Base-by-base conservation (phyloP, 179 eudicot species). In the Silene coronaria region DNA sequence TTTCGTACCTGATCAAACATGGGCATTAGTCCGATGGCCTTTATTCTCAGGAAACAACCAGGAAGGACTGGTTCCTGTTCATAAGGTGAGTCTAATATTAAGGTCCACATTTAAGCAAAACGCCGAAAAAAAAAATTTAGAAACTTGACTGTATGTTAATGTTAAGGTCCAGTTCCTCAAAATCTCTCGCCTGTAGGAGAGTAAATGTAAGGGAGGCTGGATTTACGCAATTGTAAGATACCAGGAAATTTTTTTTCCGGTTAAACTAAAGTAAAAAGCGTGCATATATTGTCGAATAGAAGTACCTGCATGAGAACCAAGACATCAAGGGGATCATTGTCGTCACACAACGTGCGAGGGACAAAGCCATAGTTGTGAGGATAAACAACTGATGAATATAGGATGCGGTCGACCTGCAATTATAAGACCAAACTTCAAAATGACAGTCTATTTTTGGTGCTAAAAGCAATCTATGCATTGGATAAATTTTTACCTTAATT, bases 361-460 rank as follows among this genome's bases (percentile, higher is more conserved):
- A 93, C 86, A 76, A 93, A 93, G 4, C 98, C 97, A 53, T 91
- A 89, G 85, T 92, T 92, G 70, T 92, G 97, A 76, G 97, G 97
- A 76, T 92, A 92, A 17, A 91, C 97, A 70, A 91, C 95, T 0
- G 97, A 93, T 7, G 98, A 93, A 76, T 93, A 93, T 23, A 93
- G 81, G 72, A 93, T 71, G 12, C 97, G 95, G 76, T 93, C 98
- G 63, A 93, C 97, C 97, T 93, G 80, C 14, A 9, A 16, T 36
- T 66, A 10, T 36, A 71, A 69, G 58, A 70, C 21, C 27, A 72
- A 32, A 3, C 5, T 65, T 19, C 58, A 27, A 2, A 66, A 22
- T 34, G 55, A 6, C 32, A 32, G 6, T 36, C 9, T 32, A 21
- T 45, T 23, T 30, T 4, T 9, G 26, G 36, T 51, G 19, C 19